Conservation (phyloP, 2,329 filamentous ascomycete species). For the Orbilia brochopaga region DNA sequence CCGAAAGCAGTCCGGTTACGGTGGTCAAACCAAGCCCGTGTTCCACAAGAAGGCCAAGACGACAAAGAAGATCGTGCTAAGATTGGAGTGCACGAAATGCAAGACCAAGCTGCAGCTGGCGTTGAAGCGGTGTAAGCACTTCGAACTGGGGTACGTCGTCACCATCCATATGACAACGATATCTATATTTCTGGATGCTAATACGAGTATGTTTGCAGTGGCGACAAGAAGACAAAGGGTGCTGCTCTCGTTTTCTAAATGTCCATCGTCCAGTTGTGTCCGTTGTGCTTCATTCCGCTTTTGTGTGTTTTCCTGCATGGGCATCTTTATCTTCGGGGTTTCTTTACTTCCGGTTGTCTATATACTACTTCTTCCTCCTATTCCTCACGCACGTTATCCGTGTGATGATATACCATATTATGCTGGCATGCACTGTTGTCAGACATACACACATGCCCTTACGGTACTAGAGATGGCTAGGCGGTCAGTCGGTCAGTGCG, state of each 20-base stretch:
- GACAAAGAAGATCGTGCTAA: constrained; percentile 99
- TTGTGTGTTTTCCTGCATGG: constrained; percentile 14
- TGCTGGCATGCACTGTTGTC: constrained; percentile 14
- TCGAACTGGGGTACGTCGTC: constrained; percentile 88
- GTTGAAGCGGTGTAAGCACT: constrained; percentile 99
- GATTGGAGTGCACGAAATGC: constrained; percentile 96
- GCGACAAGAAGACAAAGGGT: constrained; percentile 99
- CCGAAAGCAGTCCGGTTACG: constrained; percentile 98
- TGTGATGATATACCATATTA: constrained; percentile 48
- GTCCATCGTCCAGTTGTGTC: constrained; percentile 59
- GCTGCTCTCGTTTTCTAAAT: constrained; percentile 98
- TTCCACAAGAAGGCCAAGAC: constrained; percentile 99
- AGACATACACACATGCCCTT: constrained; percentile 5
- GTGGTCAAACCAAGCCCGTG: constrained; percentile 99
- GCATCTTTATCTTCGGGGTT: constrained; percentile 49
- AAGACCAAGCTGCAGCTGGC: constrained; percentile 95
- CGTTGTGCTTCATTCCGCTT: constrained; percentile 27
- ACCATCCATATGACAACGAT: not conserved
- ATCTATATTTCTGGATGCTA: constrained; percentile 17
- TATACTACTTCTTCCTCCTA: constrained; percentile 40
- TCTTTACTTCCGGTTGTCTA: constrained; percentile 49
- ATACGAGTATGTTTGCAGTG: constrained; percentile 65
- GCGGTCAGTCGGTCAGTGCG: not conserved
- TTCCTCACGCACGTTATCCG: constrained; percentile 34
- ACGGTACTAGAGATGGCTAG: not conserved